Base-by-base conservation (phyloP, 306 rosid genomes). In the Cucumis sativus region DNA sequence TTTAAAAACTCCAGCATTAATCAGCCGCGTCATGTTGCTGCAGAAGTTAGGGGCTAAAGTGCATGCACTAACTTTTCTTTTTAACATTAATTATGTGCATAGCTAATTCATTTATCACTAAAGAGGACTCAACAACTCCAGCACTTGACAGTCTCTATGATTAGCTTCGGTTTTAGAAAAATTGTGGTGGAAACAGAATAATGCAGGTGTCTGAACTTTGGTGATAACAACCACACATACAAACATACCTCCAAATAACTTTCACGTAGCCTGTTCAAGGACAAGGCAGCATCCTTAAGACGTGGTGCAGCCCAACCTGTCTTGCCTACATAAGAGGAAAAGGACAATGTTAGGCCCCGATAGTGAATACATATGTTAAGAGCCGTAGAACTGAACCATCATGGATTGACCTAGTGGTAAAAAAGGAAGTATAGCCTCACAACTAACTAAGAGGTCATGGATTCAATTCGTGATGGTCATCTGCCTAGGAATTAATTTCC, bases 241-340 rank as follows among this genome's bases (percentile, higher is more conserved):
- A 64, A 59, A 83, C 92, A 81, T 49, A 91, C 98, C 96, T 91
- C 97, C 81, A 87, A 74, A 81, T 94, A 91, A 68, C 97, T 85
- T 88, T 94, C 98, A 21, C 92, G 90, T 54, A 94, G 79, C 89
- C 84, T 90, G 87, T 92, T 96, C 16, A 86, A 80, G 54, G 98
- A 94, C 79, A 90, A 88, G 69, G 86, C 87, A 68, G 96, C 97
- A 79, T 94, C 97, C 84, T 90, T 92, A 60, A 94, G 97, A 80
- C 93, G 95, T 65, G 97, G 98, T 4, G 98, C 98, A 15, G 97
- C 96, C 96, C 96, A 90, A 79, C 97, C 96, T 16, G 84, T 75
- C 79, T 84, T 94, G 81, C 98, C 97, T 94, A 84, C 33, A n/a
- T 20, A n/a, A 43, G 35, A 14, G 60, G 81, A 16, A 80, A 30